Percentiles rank a stretch among this genome's conserved stretches.
These are phyloP conservation scores for Cardamine chenopodiifolia DNA, from an alignment of 345 rosid species.

Conservation along the genomic window DNA sequence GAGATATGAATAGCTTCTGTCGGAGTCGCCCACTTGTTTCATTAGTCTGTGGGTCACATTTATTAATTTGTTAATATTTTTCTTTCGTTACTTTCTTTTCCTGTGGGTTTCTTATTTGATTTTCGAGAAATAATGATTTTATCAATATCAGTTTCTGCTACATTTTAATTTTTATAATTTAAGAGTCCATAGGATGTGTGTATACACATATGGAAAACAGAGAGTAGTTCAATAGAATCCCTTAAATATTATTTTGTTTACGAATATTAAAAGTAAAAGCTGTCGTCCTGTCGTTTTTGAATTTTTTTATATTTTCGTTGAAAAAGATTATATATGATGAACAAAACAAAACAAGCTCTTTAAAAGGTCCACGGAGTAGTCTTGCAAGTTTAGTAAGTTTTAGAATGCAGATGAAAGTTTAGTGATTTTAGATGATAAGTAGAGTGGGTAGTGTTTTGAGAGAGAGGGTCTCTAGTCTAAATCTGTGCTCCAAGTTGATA, in stretches of 20 bases:
- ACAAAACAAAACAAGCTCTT: not conserved
- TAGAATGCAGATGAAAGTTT: not conserved
- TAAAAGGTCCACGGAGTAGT: not conserved
- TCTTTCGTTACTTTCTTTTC: not conserved
- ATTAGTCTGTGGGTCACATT: conserved; percentile 27
- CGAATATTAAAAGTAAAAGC: not conserved
- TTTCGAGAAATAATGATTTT: not conserved
- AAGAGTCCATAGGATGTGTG: not conserved
- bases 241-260: not conserved
- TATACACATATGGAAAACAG: not conserved
- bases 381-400: not conserved
- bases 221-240: not conserved
- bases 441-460: not conserved
- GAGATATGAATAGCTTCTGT: conserved; percentile 15
- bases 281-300: not conserved
- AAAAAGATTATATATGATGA: not conserved
- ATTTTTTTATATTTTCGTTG: not conserved
- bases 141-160: not conserved
- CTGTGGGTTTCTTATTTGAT: conserved; percentile 6
- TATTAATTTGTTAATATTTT: not conserved
- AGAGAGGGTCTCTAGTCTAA: not conserved
- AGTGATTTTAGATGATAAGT: not conserved
- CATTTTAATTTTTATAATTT: not conserved
- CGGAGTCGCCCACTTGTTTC: conserved; percentile 40
- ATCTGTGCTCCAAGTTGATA: not conserved